Conservation (phyloP, 2,329 filamentous ascomycete genomes). For the Tolypocladium endophyticum region DNA sequence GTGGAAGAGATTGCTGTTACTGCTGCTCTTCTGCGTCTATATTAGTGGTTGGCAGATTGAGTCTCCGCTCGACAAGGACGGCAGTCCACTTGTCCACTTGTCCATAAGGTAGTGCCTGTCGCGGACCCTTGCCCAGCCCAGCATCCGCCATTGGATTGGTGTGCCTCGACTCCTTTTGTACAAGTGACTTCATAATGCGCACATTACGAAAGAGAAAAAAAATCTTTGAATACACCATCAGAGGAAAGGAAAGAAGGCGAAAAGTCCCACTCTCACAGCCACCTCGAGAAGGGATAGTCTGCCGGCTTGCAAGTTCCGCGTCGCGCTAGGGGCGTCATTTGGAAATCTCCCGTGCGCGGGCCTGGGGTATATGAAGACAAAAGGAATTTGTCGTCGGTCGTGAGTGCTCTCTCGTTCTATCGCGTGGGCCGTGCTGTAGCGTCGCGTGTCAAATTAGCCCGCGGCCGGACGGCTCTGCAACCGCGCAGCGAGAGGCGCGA, state of each 20-base stretch:
- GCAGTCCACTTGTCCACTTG: not conserved
- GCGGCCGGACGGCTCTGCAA: not conserved
- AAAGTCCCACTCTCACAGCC: not conserved
- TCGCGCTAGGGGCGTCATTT: not conserved
- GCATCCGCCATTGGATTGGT: slow-evolving; percentile 18
- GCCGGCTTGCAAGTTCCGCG: not conserved
- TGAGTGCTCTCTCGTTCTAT: not conserved
- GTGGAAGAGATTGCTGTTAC: slow-evolving; percentile 1
- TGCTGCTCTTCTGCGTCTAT: not conserved
- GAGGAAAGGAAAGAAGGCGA: not conserved
- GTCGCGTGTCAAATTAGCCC: not conserved
- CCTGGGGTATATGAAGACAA: not conserved
- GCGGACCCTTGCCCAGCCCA: slow-evolving; percentile 7
- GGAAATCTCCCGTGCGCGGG: not conserved
- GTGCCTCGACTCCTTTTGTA: slow-evolving; percentile 9
- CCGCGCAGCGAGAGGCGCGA: not conserved
- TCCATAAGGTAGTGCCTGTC: slow-evolving; percentile 6
- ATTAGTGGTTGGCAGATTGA: slow-evolving; percentile 3
- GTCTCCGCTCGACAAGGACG: not conserved
- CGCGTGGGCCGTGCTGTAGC: not conserved
- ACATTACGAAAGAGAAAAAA: not conserved
- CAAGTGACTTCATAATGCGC: slow-evolving; percentile 6
- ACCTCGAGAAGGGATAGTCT: not conserved
- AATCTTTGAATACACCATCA: not conserved
- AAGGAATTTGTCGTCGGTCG: not conserved